A percentile compares a stretch with the other conserved stretches of the same genome.
phyloP scores from a whole-genome alignment of 176 grass and related monocot genomes.

The Elaeis guineensis region DNA sequence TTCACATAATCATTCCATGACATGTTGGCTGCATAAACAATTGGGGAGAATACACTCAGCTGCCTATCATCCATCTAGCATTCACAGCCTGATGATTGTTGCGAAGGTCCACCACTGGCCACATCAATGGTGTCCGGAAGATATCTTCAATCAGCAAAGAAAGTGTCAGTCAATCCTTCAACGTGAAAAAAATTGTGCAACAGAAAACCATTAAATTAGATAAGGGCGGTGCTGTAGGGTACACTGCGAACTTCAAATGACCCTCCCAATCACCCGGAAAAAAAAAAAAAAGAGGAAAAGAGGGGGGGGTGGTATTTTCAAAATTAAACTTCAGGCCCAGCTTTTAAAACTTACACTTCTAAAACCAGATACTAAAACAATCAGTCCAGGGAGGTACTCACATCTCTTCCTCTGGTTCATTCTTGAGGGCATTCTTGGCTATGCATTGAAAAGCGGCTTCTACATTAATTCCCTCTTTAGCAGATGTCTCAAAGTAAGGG shows the following conservation, averaged over 20 bases:
- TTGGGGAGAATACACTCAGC: too few species aligned
- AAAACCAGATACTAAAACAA: too few species aligned
- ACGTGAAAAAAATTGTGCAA: neutral
- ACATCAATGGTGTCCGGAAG: conserved; percentile 83
- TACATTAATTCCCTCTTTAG: conserved; percentile 94
- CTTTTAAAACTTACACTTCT: neutral
- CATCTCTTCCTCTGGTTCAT: conserved; percentile 92
- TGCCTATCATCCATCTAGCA: conserved; percentile 41
- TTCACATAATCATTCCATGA: too few species aligned
- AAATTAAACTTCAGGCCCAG: neutral
- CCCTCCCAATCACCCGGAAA: too few species aligned
- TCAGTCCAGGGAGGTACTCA: conserved; percentile 24
- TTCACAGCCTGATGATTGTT: conserved; percentile 64
- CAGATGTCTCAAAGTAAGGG: conserved; percentile 90
- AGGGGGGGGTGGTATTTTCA: too few species aligned
- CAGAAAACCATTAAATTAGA: too few species aligned
- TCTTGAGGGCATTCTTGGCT: conserved; percentile 94
- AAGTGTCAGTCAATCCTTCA: neutral
- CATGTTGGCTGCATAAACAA: too few species aligned
- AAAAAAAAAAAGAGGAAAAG: too few species aligned
- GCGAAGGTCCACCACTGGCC: conserved; percentile 45
- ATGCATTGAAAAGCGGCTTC: conserved; percentile 91
- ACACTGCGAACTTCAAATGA: too few species aligned
- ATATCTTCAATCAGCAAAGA: conserved; percentile 36
- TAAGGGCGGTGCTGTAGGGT: too few species aligned